These are phyloP conservation scores for Hygrocybe punicea DNA, from an alignment of 768 basidiomycete genomes.

Conservation along the genomic window DNA sequence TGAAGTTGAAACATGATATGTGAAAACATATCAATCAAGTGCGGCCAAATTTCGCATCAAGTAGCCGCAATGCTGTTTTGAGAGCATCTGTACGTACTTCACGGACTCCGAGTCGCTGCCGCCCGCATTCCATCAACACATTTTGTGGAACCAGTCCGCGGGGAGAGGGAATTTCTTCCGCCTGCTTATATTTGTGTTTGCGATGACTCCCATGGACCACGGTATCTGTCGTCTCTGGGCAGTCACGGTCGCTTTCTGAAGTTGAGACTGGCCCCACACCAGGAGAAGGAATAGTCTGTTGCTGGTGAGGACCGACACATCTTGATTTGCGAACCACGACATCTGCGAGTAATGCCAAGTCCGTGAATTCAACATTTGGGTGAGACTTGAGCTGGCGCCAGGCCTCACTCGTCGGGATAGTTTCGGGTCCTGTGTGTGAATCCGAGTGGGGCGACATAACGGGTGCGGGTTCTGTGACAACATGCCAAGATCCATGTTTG, in stretches of 20 bases:
- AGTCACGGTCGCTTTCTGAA: neutral
- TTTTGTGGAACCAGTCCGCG: constrained; percentile 60
- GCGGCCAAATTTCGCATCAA: constrained; percentile 61
- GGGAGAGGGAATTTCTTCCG: constrained; percentile 46
- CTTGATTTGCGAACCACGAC: constrained; percentile 82
- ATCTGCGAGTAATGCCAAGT: constrained; percentile 79
- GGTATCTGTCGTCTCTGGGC: neutral
- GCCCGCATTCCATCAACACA: constrained; percentile 60
- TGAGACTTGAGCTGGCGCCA: constrained; percentile 85
- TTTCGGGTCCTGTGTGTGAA: constrained; percentile 35
- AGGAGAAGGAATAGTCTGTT: constrained; percentile 22
- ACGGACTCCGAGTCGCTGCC: constrained; percentile 46
- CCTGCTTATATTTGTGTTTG: constrained; percentile 40
- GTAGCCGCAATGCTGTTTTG: constrained; percentile 66
- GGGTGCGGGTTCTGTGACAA: constrained; percentile 22
- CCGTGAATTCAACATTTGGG: constrained; percentile 83
- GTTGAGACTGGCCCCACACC: neutral
- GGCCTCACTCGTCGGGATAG: constrained; percentile 75
- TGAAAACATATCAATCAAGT: neutral
- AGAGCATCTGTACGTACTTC: constrained; percentile 74
- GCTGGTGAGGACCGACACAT: constrained; percentile 67
- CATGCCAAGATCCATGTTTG: neutral
- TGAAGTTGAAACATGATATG: neutral
- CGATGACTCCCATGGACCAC: constrained; percentile 33
- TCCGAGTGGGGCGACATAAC: too few relatives aligned